These are phyloP conservation scores for Aureoboletus auriporus DNA, from an alignment of 768 basidiomycete species.

Conservation along the genomic window DNA sequence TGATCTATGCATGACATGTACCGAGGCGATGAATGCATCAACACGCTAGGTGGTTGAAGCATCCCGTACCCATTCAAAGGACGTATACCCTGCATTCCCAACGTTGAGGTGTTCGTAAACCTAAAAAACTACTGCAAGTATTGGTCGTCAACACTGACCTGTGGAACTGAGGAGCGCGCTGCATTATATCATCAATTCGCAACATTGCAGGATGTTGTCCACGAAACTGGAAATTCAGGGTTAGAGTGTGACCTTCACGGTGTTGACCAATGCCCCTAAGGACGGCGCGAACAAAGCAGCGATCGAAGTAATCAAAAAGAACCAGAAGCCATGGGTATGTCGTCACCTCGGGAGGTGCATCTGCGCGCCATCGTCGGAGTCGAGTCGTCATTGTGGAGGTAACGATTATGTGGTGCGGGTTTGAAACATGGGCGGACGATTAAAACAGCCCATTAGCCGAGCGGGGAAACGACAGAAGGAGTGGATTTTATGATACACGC, in stretches of 20 bases:
- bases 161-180: no score
- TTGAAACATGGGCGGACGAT: background rate
- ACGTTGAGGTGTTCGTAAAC: background rate
- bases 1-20: slow-evolving; percentile 20
- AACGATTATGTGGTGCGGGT: background rate
- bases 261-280: background rate
- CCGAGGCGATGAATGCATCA: slow-evolving; percentile 5
- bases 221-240: background rate
- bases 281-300: background rate
- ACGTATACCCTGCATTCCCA: background rate
- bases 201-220: no score
- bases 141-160: no score
- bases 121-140: no score
- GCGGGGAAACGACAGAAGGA: no score
- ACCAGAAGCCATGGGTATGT: background rate
- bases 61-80: background rate
- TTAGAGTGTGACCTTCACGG: background rate
- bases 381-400: background rate
- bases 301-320: background rate
- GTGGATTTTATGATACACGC: no score
- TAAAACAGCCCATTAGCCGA: no score
- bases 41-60: slow-evolving; percentile 2
- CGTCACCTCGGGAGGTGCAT: background rate
- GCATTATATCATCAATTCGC: no score
- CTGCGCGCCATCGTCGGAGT: background rate